Percentiles rank a stretch among this genome's conserved stretches.
phyloP scores from a whole-genome alignment of 2,329 filamentous ascomycete genomes.

The Penicillium sp. region DNA sequence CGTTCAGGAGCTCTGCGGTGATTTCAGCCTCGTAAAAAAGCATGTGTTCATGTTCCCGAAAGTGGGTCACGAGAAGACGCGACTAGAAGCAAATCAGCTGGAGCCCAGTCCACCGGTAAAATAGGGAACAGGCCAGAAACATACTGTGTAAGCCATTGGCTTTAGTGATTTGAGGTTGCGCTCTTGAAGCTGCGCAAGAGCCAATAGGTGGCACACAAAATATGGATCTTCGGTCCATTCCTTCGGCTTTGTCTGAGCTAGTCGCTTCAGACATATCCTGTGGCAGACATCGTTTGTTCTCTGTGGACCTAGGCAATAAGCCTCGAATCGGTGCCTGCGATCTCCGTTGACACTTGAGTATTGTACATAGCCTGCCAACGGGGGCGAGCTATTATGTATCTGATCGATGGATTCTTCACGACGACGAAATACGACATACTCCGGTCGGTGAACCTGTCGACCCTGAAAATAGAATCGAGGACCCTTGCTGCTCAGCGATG shows the following conservation, averaged over 20 bases:
- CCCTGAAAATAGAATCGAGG: constrained; percentile 11
- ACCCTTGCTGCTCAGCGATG: neutral
- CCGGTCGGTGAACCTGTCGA: constrained; percentile 7
- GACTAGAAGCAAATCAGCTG: constrained; percentile 10
- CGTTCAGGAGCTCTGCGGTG: constrained; percentile 5
- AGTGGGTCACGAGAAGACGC: constrained; percentile 11
- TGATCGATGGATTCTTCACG: neutral
- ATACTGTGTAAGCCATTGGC: constrained; percentile 5
- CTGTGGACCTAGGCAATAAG: neutral
- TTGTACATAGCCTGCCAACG: constrained; percentile 9
- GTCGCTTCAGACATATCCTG: neutral
- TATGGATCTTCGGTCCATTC: constrained; percentile 16
- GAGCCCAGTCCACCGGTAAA: neutral
- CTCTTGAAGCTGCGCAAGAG: constrained; percentile 15
- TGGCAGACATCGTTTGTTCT: neutral
- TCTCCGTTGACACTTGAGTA: constrained; percentile 6
- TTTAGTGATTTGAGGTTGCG: neutral
- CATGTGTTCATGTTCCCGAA: constrained; percentile 5
- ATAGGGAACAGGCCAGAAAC: neutral
- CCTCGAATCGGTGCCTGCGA: constrained; percentile 2
- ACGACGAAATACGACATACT: constrained; percentile 6
- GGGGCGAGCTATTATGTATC: neutral
- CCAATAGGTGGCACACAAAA: constrained; percentile 13
- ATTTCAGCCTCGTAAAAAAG: constrained; percentile 10
- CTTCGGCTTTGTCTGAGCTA: constrained; percentile 8